A percentile compares a stretch with the other conserved stretches of the same genome.
Evolutionary conservation across 805 yeast species (phyloP).

Genomic region (Debaryomyces maramus): DNA sequence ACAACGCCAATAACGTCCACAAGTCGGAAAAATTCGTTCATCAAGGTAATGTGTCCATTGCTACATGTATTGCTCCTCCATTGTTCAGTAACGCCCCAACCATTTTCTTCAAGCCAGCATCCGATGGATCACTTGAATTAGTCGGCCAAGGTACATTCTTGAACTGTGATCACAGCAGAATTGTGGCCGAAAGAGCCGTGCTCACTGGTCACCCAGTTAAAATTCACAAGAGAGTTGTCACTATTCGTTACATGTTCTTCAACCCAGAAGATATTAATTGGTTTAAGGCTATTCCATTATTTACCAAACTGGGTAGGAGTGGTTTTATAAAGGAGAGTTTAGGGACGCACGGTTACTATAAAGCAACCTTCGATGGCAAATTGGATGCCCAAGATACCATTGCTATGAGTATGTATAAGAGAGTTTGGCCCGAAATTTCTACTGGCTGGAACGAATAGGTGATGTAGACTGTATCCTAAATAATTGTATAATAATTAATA

Average conservation of each 20-base stretch:
- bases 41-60: constrained; percentile 65
- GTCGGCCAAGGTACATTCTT: constrained; percentile 89
- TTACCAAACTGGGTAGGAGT: constrained; percentile 88
- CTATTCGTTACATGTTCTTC: constrained; percentile 97
- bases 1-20: constrained; percentile 80
- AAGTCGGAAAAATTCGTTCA: constrained; percentile 83
- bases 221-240: constrained; percentile 88
- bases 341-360: constrained; percentile 98
- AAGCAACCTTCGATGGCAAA: constrained; percentile 91
- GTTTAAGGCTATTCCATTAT: constrained; percentile 89
- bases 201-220: constrained; percentile 94
- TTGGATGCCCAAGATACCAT: constrained; percentile 88
- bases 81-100: constrained; percentile 84
- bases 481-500: not conserved
- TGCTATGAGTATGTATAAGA: constrained; percentile 90
- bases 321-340: constrained; percentile 93
- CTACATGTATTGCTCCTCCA: constrained; percentile 86
- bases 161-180: constrained; percentile 80
- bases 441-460: constrained; percentile 29
- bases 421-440: constrained; percentile 80
- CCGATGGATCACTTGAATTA: constrained; percentile 57
- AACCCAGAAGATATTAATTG: constrained; percentile 82
- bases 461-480: not conserved
- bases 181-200: constrained; percentile 83
- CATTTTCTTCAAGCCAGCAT: constrained; percentile 66